Conservation (phyloP, 2,329 filamentous ascomycete species). For the Diaporthe aspalathi region DNA sequence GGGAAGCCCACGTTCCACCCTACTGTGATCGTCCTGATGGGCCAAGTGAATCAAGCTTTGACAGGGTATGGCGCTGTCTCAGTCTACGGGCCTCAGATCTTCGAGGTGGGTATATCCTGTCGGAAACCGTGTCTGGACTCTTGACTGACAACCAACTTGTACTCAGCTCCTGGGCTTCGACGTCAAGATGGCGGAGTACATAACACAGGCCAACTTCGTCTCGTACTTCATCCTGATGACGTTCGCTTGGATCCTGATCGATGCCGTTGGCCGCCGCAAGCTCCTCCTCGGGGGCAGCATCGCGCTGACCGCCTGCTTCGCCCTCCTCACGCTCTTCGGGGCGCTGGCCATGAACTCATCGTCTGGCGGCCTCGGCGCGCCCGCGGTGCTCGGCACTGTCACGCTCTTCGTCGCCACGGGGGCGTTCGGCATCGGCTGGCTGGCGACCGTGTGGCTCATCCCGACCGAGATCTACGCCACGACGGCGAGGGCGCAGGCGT, state of each 20-base stretch:
- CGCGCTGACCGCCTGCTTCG: slow-evolving; percentile 60
- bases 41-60: slow-evolving; percentile 70
- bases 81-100: slow-evolving; percentile 73
- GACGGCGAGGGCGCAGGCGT: slow-evolving; percentile 64
- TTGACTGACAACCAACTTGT: not conserved
- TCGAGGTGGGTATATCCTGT: slow-evolving; percentile 47
- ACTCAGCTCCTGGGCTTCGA: slow-evolving; percentile 66
- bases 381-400: slow-evolving; percentile 61
- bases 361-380: slow-evolving; percentile 52
- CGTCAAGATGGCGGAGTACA: slow-evolving; percentile 61
- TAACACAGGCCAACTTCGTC: slow-evolving; percentile 70
- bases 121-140: not conserved
- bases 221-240: slow-evolving; percentile 73
- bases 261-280: slow-evolving; percentile 64
- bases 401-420: slow-evolving; percentile 68
- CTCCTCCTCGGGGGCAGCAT: slow-evolving; percentile 65
- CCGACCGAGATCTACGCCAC: slow-evolving; percentile 69
- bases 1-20: slow-evolving; percentile 68
- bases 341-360: slow-evolving; percentile 55
- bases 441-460: slow-evolving; percentile 69
- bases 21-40: slow-evolving; percentile 70
- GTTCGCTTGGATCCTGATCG: slow-evolving; percentile 69
- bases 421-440: slow-evolving; percentile 70
- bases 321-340: slow-evolving; percentile 63
- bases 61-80: slow-evolving; percentile 70